Conservation (phyloP, 768 basidiomycete species). For the Agaricus sinodeliciosus region DNA sequence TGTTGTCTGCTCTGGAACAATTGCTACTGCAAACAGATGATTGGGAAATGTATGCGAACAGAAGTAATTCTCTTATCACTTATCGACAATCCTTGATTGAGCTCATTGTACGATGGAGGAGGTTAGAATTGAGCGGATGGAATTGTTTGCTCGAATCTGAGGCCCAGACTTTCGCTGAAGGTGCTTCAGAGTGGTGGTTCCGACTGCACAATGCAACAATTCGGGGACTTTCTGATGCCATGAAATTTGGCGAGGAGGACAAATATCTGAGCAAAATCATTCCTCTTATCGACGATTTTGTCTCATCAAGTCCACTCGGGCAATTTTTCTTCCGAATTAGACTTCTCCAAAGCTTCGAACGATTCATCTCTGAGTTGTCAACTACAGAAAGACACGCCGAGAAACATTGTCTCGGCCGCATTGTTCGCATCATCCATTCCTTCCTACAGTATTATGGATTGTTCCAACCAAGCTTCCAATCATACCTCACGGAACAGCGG, state of each 20-base stretch:
- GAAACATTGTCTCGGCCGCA: slow-evolving; percentile 33
- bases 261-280: slow-evolving; percentile 61
- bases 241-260: slow-evolving; percentile 26
- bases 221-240: slow-evolving; percentile 49
- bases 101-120: slow-evolving; percentile 85
- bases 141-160: slow-evolving; percentile 71
- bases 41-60: slow-evolving; percentile 95
- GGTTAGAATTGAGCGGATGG: slow-evolving; percentile 88
- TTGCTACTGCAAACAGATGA: slow-evolving; percentile 84
- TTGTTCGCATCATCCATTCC: slow-evolving; percentile 53
- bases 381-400: slow-evolving; percentile 22
- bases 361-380: slow-evolving; percentile 35
- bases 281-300: slow-evolving; percentile 75
- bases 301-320: slow-evolving; percentile 72
- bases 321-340: slow-evolving; percentile 67
- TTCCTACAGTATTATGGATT: slow-evolving; percentile 60
- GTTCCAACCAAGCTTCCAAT: slow-evolving; percentile 41
- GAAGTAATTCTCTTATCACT: slow-evolving; percentile 70
- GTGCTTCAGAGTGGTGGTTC: slow-evolving; percentile 77
- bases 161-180: slow-evolving; percentile 43
- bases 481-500: slow-evolving; percentile 51
- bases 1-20: slow-evolving; percentile 80
- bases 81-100: slow-evolving; percentile 60
- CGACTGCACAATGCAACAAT: slow-evolving; percentile 75
- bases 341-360: slow-evolving; percentile 63